These are phyloP conservation scores for Jacaranda copaia DNA, from an alignment of 257 asterid genomes.

Conservation along the genomic window DNA sequence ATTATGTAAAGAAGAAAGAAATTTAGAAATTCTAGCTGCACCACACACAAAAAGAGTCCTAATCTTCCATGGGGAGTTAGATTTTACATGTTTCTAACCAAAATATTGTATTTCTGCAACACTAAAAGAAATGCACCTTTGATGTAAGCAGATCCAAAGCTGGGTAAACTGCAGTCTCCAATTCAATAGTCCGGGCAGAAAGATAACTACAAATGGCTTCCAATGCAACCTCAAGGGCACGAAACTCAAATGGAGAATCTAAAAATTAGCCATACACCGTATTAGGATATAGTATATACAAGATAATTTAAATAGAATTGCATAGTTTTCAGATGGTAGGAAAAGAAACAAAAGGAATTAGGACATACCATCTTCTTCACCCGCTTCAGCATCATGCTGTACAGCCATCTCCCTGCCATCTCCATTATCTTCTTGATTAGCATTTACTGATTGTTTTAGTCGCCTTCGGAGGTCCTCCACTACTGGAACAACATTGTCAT, in stretches of 20 bases:
- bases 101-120: background rate
- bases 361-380: conserved; percentile 83
- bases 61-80: background rate
- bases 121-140: conserved; percentile 58
- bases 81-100: conserved; percentile 4
- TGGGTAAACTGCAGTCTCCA: conserved; percentile 94
- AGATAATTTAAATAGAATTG: background rate
- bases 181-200: conserved; percentile 78
- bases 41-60: background rate
- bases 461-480: conserved; percentile 88
- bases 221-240: conserved; percentile 89
- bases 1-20: background rate
- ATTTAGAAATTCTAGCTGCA: background rate
- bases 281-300: conserved; percentile 23
- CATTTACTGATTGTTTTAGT: conserved; percentile 50
- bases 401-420: conserved; percentile 54
- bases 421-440: conserved; percentile 61
- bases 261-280: conserved; percentile 32
- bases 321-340: conserved; percentile 15
- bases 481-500: conserved; percentile 78
- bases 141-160: conserved; percentile 93
- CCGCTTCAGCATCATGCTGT: conserved; percentile 71
- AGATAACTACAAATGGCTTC: conserved; percentile 93
- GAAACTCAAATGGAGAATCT: conserved; percentile 95
- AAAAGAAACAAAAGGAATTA: background rate